Evolutionary conservation across 2,329 filamentous ascomycete genomes (phyloP), one percentile per base, ranked within the genome.

Genomic region (Penicillium sclerotigenum): DNA sequence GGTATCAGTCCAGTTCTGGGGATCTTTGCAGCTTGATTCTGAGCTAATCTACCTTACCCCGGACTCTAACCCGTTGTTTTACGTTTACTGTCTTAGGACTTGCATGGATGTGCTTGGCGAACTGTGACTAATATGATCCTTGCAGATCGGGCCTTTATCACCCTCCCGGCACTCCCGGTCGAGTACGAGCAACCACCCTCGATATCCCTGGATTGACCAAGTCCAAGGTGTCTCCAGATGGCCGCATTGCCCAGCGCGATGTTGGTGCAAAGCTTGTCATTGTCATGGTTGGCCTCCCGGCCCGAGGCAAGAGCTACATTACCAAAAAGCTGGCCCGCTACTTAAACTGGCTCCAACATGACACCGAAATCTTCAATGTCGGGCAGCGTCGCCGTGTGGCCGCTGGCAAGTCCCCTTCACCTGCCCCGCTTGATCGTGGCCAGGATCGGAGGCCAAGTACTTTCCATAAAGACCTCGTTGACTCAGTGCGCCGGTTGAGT

Each of bases 271-370:
- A 99, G 80, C 81, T 99, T 59, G 91, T 97, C 70, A 96, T 99
- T 68, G 87, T 99, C 72, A 99, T 99, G 94, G 94, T 99, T 58
- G 94, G 94, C 61, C 79, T 99, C 66, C 94, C 94, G 3, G 94
- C 94, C 10, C 83, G 94, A 68, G 94, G 94, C 71, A 99, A 99
- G 78, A 97, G 92, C 53, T 99, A 99, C 76, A 96, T 99, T 68
- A 97, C 94, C 59, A 97, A 97, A 80, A 99, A 99, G 78, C 84
- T 99, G 60, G 89, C 94, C 57, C 85, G 94, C 59, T 99, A 97
- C 71, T 79, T 99, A 48, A 93, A 95, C 47, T 99, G 94, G 94
- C 86, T 97, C 68, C 94, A 99, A 71, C 93, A 99, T 75, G 90
- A 96, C 68, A 94, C 92, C 13, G 84, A 83, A 64, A 97, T 99